Conservation (phyloP, 495 filamentous ascomycete species). For the Penicillium paxilli region DNA sequence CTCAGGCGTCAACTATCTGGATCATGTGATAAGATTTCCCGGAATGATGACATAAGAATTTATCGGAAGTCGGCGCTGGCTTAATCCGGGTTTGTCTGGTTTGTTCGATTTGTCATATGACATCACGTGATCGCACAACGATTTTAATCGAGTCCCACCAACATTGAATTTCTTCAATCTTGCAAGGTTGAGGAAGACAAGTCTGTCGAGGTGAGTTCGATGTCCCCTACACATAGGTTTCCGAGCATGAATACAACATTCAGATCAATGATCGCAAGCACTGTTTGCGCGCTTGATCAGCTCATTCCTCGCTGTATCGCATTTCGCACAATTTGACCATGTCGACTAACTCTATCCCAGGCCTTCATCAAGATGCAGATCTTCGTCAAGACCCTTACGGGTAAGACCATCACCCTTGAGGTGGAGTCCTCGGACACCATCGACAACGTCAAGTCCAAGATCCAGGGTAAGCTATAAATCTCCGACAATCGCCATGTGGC, state of each 20-base stretch:
- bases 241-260: background rate
- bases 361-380: slow-evolving; percentile 86
- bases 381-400: slow-evolving; percentile 99
- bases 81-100: slow-evolving; percentile 7
- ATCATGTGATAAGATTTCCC: slow-evolving; percentile 1
- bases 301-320: background rate
- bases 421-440: slow-evolving; percentile 99
- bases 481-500: background rate
- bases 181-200: slow-evolving; percentile 20
- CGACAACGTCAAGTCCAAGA: slow-evolving; percentile 99
- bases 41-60: background rate
- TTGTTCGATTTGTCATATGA: background rate
- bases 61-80: background rate
- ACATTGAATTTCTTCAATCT: slow-evolving; percentile 34
- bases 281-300: background rate
- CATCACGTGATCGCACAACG: slow-evolving; percentile 50
- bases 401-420: slow-evolving; percentile 99
- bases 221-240: background rate
- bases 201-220: slow-evolving; percentile 43
- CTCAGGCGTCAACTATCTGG: background rate
- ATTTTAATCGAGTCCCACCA: slow-evolving; percentile 42
- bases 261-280: background rate
- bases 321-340: background rate
- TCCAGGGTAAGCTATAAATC: slow-evolving; percentile 58
- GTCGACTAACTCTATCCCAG: slow-evolving; percentile 28